Base-by-base conservation (phyloP, 2,329 filamentous ascomycete species). In the Alternaria sp. region DNA sequence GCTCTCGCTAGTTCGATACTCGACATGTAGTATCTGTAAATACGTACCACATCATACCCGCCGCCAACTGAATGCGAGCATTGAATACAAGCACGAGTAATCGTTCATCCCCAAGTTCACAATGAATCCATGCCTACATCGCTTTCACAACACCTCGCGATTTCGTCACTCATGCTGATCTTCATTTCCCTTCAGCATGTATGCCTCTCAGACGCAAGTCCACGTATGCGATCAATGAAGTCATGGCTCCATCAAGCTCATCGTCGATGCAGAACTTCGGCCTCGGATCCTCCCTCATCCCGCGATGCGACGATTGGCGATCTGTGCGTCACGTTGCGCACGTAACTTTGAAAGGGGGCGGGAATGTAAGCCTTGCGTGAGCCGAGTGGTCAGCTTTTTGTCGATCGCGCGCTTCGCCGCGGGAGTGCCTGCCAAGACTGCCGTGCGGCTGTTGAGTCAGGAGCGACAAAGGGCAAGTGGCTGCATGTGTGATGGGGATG, bases 371-470 rank as follows among this genome's bases (percentile, higher is more conserved):
- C 28, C 46, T 50, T n/a, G 36, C 17, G 23, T 47, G 56, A 56
- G 40, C 55, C 50, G 62, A 64, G 47, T 47, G 57, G 30, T 54
- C 36, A 50, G 45, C 45, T 45, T 26, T 25, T 30, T 32, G 61
- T 43, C 54, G 57, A 64, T 57, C 44, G 25, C 47, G 28, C 49
- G 49, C 49, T 23, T 52, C 49, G 49, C 49, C 23, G 59, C 47
- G 46, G 36, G 58, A 19, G 66, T 68, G 47, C 63, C 66, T 68
- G 66, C 66, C 66, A 68, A 68, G 63, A 25, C 43, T 44, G 57
- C 57, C 17, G 15, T 52, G 46, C 19, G 28, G 30, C 49, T 52
- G 19, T 52, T 25, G 49, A 36, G 49, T 23, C 49, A 52, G 49
- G 28, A 6, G 49, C 49, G 19, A 40, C 36, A 30, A 19, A 23